Conservation (phyloP, 148 eudicot genomes). For the Spergularia bocconei region DNA sequence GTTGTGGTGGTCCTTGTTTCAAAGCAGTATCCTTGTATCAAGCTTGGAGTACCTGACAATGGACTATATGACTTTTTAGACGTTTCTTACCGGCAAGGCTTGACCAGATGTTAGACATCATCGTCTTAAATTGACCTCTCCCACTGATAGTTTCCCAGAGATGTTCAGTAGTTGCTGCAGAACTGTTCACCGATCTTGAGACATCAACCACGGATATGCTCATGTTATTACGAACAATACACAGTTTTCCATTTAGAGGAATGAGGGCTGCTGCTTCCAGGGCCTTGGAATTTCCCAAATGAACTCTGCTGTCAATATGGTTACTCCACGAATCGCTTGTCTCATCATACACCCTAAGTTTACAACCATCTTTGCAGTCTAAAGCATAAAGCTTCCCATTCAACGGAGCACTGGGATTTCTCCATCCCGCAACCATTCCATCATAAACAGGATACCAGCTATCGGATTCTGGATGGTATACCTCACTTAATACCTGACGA, state of each 20-base stretch:
- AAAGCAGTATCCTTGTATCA: constrained; percentile 32
- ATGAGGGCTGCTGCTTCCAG: constrained; percentile 82
- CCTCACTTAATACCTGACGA: constrained; percentile 76
- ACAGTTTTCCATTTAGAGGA: constrained; percentile 62
- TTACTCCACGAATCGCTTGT: constrained; percentile 67
- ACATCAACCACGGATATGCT: constrained; percentile 82
- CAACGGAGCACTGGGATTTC: constrained; percentile 69
- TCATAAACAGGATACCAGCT: constrained; percentile 65
- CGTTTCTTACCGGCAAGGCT: constrained; percentile 69
- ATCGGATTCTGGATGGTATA: constrained; percentile 68
- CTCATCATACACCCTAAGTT: constrained; percentile 71
- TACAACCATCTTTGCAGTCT: constrained; percentile 92
- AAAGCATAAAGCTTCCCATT: constrained; percentile 71
- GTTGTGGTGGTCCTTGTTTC: not conserved
- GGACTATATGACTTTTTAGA: constrained; percentile 68
- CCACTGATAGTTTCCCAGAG: constrained; percentile 79
- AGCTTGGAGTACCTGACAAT: constrained; percentile 87
- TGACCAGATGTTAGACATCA: constrained; percentile 68
- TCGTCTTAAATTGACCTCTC: constrained; percentile 65
- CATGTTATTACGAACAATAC: constrained; percentile 83
- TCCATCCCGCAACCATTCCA: constrained; percentile 89
- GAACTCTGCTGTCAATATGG: constrained; percentile 69
- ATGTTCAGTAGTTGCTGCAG: constrained; percentile 40
- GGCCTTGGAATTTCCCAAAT: constrained; percentile 75
- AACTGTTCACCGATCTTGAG: constrained; percentile 36